Percentiles rank a stretch among this genome's conserved stretches.
These are phyloP conservation scores for Sporisorium graminicola DNA, from an alignment of 1,284 basidiomycete genomes.

Conservation along the genomic window DNA sequence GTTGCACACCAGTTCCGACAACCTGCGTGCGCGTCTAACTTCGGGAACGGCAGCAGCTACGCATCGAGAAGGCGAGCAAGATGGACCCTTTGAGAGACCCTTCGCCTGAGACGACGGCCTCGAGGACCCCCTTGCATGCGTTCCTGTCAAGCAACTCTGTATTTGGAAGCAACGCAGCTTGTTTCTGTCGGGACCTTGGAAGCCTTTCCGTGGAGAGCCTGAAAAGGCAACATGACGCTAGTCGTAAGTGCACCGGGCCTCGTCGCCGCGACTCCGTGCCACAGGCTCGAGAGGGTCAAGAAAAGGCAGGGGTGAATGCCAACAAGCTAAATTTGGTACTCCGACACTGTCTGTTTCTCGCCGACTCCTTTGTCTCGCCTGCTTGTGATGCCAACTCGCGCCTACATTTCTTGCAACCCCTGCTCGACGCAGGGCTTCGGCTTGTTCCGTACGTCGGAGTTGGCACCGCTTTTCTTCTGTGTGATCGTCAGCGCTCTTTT, in stretches of 20 bases:
- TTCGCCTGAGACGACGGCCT: neutral
- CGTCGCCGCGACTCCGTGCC: neutral
- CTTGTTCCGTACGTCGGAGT: slow-evolving; percentile 16
- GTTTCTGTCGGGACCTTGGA: too few species aligned
- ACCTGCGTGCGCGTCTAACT: neutral
- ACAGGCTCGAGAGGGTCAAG: neutral
- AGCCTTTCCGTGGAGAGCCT: neutral
- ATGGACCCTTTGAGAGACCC: neutral
- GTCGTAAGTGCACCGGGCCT: neutral
- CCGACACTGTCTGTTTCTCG: slow-evolving; percentile 21
- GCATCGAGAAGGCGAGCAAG: neutral
- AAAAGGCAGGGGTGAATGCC: slow-evolving; percentile 3
- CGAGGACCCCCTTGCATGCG: neutral
- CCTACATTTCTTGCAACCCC: slow-evolving; percentile 10
- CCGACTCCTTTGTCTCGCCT: neutral
- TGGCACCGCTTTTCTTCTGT: neutral
- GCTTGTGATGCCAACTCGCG: slow-evolving; percentile 1
- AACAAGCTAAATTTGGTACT: slow-evolving; percentile 15
- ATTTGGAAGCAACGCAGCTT: too few species aligned
- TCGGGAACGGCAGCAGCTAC: neutral
- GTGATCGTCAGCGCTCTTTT: neutral
- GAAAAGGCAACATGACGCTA: neutral
- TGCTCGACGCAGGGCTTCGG: slow-evolving; percentile 14
- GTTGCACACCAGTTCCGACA: neutral
- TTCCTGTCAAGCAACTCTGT: neutral